These are phyloP conservation scores for Davidsoniella neocaledoniae DNA, from an alignment of 2,329 filamentous ascomycete genomes.

Conservation along the genomic window DNA sequence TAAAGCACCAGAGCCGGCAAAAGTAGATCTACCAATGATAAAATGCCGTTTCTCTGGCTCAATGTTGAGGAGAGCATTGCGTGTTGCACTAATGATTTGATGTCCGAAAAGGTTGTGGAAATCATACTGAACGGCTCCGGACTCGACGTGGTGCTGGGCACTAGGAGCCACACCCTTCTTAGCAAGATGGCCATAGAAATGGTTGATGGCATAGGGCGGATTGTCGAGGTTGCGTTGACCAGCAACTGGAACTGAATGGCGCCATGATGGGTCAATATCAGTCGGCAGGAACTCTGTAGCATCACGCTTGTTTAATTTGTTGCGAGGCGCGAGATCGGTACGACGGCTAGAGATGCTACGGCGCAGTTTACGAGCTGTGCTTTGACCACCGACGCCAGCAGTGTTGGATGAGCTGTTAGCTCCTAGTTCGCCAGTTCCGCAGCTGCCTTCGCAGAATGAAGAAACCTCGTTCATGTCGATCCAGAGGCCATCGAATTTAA, in stretches of 20 bases:
- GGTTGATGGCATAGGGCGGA: conserved; percentile 62
- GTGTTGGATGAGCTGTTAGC: conserved; percentile 26
- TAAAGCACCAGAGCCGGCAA: conserved; percentile 57
- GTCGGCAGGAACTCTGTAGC: conserved; percentile 2
- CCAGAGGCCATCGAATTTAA: conserved; percentile 37
- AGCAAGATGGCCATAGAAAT: conserved; percentile 39
- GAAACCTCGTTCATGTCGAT: conserved; percentile 43
- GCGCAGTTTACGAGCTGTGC: conserved; percentile 17
- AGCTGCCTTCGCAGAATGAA: conserved; percentile 55
- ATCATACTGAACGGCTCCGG: conserved; percentile 62
- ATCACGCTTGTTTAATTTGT: neutral
- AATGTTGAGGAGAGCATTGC: conserved; percentile 47
- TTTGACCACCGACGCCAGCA: conserved; percentile 16
- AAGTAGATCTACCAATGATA: conserved; percentile 70
- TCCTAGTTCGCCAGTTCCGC: conserved; percentile 46
- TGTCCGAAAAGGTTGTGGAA: conserved; percentile 67
- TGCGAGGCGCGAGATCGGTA: too few species aligned
- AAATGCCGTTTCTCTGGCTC: conserved; percentile 58
- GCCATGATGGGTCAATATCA: conserved; percentile 9
- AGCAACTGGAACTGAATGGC: conserved; percentile 37
- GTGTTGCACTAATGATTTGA: conserved; percentile 62
- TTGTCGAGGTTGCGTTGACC: conserved; percentile 51
- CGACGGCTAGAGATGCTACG: neutral
- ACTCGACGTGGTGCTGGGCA: conserved; percentile 45
- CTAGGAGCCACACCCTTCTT: conserved; percentile 43